Conservation (phyloP, 2,329 filamentous ascomycete genomes). For the Knufia fluminis region DNA sequence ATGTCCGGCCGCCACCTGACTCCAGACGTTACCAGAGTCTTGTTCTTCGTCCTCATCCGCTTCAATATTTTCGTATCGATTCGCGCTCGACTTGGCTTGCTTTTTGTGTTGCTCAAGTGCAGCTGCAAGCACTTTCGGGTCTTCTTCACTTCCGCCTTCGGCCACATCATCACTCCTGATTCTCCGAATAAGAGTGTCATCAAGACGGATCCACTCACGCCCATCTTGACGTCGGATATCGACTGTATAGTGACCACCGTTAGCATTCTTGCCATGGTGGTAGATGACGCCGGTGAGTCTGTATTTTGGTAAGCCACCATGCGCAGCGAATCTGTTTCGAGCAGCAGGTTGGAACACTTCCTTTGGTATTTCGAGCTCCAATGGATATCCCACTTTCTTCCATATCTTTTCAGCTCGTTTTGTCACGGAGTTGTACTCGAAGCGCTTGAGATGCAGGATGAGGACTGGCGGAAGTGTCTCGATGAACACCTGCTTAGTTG, state of each 20-base stretch:
- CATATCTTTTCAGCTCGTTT: conserved; percentile 89
- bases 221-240: conserved; percentile 90
- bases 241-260: conserved; percentile 94
- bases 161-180: conserved; percentile 83
- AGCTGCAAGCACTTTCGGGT: conserved; percentile 57
- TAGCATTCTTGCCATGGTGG: conserved; percentile 94
- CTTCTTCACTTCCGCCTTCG: conserved; percentile 72
- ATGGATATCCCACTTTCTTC: conserved; percentile 93
- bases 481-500: conserved; percentile 91
- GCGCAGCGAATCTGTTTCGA: conserved; percentile 54
- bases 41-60: conserved; percentile 55
- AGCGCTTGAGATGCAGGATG: conserved; percentile 91
- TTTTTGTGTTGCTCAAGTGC: conserved; percentile 60
- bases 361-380: conserved; percentile 86
- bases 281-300: conserved; percentile 85
- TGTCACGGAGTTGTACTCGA: conserved; percentile 82
- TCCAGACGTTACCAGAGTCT: conserved; percentile 62
- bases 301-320: conserved; percentile 70
- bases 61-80: conserved; percentile 62
- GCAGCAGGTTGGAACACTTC: conserved; percentile 76
- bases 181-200: conserved; percentile 82
- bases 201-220: conserved; percentile 90
- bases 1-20: conserved; percentile 63
- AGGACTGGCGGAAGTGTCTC: conserved; percentile 84
- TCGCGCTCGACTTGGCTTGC: conserved; percentile 43